A percentile compares a stretch with the other conserved stretches of the same genome.
Evolutionary conservation across 257 asterid genomes (phyloP).

Genomic region (Avicennia marina): DNA sequence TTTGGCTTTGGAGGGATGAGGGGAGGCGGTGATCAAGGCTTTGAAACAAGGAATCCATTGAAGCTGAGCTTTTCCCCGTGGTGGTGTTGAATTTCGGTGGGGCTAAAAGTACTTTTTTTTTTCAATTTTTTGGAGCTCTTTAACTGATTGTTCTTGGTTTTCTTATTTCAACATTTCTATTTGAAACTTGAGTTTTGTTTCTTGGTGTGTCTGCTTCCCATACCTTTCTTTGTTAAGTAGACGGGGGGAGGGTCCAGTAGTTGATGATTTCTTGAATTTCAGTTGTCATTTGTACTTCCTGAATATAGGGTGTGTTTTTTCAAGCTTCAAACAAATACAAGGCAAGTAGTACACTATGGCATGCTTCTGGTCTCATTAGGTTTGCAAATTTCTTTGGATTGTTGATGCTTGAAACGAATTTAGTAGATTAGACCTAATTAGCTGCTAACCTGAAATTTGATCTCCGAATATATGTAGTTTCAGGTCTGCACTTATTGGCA

Average conservation of each 20-base stretch:
- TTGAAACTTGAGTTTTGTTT: conserved; percentile 15
- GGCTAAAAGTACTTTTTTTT: conserved; percentile 12
- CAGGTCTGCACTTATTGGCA: conserved; percentile 3
- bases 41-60: conserved; percentile 22
- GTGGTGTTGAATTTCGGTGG: conserved; percentile 15
- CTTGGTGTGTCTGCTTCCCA: conserved; percentile 14
- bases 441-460: conserved; percentile 5
- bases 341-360: conserved; percentile 1
- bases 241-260: neutral
- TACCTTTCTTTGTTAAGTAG: neutral
- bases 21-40: conserved; percentile 35
- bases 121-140: conserved; percentile 20
- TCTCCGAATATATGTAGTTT: conserved; percentile 1
- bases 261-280: conserved; percentile 6
- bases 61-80: conserved; percentile 27
- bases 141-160: conserved; percentile 11
- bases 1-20: conserved; percentile 32
- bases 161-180: conserved; percentile 15
- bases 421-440: neutral
- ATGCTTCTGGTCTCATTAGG: neutral
- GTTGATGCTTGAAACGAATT: conserved; percentile 1
- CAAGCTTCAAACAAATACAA: neutral
- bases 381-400: neutral
- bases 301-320: neutral
- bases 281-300: neutral